Base-by-base conservation (phyloP, 2,329 filamentous ascomycete genomes). In the Thielaviopsis populi region DNA sequence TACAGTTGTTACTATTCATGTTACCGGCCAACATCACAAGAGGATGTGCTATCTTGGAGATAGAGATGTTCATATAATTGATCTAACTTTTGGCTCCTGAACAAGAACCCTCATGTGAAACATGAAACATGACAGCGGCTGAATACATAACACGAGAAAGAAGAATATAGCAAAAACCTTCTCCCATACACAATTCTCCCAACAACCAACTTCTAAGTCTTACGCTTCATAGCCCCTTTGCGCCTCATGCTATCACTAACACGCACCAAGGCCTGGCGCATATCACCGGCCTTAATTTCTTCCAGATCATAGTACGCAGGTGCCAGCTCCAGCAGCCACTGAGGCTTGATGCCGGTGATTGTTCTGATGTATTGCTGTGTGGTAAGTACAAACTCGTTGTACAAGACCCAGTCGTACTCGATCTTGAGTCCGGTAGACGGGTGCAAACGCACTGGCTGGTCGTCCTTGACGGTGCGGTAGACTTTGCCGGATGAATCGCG, bases 351-450 rank as follows among this genome's bases (percentile, higher is more conserved):
- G 37, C 88, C 85, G 13, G 91, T 97, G 59, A 96, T 90, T 0
- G 90, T 96, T 65, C 95, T 84, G 70, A 99, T 92, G 74, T 96
- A 99, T 77, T 97, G 95, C 82, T 99, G 96, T 62, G 88, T 94
- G 0, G 94, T 99, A 64, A 99, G 83, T 13, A 99, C 94, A 71
- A 97, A 99, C 73, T 99, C 95, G 71, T 97, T 96, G 76, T 99
- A 99, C 30, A 99, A 78, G 30, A 99, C 89, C 94, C 94, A 99
- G 69, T 99, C 94, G 69, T 86, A 89, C 66, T 96, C 91, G 65
- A 90, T 86, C 61, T 85, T 83, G 24, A 99, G 80, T 40, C 96
- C 91, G 0, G 91, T 96, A 68, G 89, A 94, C 1, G 94, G 94
- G 75, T 99, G 94, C 66, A 99, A 81, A 69, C 96, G 80, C 56